Conservation (phyloP, 1,284 basidiomycete species). For the Boletus semigastroideus region DNA sequence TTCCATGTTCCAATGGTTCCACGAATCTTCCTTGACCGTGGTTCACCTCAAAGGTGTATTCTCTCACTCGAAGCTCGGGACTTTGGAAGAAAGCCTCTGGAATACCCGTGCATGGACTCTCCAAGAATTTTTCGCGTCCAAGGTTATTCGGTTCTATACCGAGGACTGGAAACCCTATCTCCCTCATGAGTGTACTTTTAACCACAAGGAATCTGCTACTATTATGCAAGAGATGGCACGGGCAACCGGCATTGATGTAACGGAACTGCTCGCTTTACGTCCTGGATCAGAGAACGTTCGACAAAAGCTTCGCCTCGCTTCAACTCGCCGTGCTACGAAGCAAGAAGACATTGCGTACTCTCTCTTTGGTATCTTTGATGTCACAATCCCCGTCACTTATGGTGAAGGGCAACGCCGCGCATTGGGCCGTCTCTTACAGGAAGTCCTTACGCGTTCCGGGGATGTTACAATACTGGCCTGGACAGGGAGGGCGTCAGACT, state of each 20-base stretch:
- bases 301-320: conserved; percentile 23
- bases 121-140: conserved; percentile 26
- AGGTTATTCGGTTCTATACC: conserved; percentile 20
- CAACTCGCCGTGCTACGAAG: conserved; percentile 15
- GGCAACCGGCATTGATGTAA: conserved; percentile 12
- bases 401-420: conserved; percentile 22
- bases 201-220: conserved; percentile 17
- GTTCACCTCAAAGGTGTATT: conserved; percentile 21
- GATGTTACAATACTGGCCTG: conserved; percentile 17
- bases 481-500: conserved; percentile 22
- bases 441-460: conserved; percentile 18
- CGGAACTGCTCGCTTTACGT: conserved; percentile 10
- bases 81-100: conserved; percentile 17
- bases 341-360: conserved; percentile 24
- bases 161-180: conserved; percentile 24
- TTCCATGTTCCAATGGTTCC: conserved; percentile 29
- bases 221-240: conserved; percentile 21
- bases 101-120: conserved; percentile 29
- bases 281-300: conserved; percentile 20
- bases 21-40: conserved; percentile 22
- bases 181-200: conserved; percentile 5
- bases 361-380: conserved; percentile 22
- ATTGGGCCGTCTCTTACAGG: conserved; percentile 20
- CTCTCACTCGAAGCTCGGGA: conserved; percentile 2
- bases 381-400: conserved; percentile 18